These are phyloP conservation scores for Pseudisothecium myosuroides DNA, from an alignment of 225 moss, liverwort and hornwort species.

Conservation along the genomic window DNA sequence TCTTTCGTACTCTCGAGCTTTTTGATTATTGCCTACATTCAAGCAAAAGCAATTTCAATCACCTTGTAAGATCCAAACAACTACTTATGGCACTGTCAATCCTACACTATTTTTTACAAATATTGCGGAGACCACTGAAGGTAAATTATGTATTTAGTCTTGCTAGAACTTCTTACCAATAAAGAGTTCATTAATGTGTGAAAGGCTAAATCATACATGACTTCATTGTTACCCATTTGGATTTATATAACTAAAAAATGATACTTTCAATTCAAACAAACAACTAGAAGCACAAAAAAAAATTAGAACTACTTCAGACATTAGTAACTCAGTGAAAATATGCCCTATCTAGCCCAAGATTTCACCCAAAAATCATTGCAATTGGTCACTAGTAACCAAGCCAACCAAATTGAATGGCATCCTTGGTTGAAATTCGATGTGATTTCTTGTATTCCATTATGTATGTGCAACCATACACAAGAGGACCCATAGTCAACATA, in stretches of 20 bases:
- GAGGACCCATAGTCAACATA: neutral
- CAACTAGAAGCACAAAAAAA: too few relatives aligned
- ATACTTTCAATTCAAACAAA: neutral
- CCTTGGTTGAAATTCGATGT: neutral
- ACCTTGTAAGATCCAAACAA: rapidly evolving
- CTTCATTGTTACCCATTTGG: neutral
- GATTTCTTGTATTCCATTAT: neutral
- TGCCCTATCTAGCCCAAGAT: too few relatives aligned
- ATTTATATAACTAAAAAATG: neutral
- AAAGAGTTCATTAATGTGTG: neutral
- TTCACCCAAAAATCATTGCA: too few relatives aligned
- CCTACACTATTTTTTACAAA: too few relatives aligned
- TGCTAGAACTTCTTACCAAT: too few relatives aligned
- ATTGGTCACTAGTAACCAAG: neutral
- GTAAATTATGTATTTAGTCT: neutral
- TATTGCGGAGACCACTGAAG: too few relatives aligned
- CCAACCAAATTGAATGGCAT: neutral
- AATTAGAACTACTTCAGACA: neutral
- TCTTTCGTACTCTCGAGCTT: neutral
- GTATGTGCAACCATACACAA: too few relatives aligned
- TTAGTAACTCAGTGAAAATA: too few relatives aligned
- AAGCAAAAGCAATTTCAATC: neutral
- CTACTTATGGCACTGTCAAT: neutral
- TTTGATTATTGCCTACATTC: neutral
- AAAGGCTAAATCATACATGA: neutral